Evolutionary conservation across 2,329 filamentous ascomycete genomes (phyloP).

Genomic region (Fusarium camptoceras): DNA sequence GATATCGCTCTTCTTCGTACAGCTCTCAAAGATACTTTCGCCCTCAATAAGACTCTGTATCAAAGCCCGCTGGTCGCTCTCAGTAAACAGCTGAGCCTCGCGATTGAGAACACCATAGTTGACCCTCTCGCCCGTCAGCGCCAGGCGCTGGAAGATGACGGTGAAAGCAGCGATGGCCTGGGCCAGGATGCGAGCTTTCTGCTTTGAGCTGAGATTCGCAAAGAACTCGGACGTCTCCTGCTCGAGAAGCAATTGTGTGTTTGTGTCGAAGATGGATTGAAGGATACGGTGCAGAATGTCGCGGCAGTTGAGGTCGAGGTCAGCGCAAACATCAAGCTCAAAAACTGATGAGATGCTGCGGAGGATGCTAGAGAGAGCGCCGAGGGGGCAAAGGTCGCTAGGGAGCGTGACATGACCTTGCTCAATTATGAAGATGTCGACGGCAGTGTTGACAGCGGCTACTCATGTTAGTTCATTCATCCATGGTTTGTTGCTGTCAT

Average conservation of each 20-base stretch:
- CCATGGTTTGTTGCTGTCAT: too few species aligned
- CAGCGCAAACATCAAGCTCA: conserved; percentile 39
- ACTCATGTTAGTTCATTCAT: conserved; percentile 22
- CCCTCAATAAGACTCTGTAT: conserved; percentile 45
- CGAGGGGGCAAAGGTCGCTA: conserved; percentile 42
- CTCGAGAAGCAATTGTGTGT: conserved; percentile 43
- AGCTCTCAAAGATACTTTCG: conserved; percentile 42
- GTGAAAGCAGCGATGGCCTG: conserved; percentile 45
- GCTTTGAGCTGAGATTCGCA: conserved; percentile 38
- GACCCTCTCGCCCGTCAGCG: conserved; percentile 40
- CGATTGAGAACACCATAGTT: conserved; percentile 44
- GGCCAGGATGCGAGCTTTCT: conserved; percentile 43
- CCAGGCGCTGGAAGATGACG: conserved; percentile 43
- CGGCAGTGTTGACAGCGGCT: conserved; percentile 43
- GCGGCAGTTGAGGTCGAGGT: conserved; percentile 43
- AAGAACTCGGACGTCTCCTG: conserved; percentile 46
- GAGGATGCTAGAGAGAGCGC: conserved; percentile 40
- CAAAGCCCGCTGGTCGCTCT: conserved; percentile 45
- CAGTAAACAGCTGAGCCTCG: conserved; percentile 44
- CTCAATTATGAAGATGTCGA: conserved; percentile 40
- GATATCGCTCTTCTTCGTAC: conserved; percentile 34
- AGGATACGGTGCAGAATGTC: conserved; percentile 45
- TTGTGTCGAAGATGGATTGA: conserved; percentile 46
- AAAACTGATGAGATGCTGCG: conserved; percentile 40
- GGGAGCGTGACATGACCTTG: conserved; percentile 42